Conservation (phyloP, 345 rosid genomes). For the Arabis alpina region DNA sequence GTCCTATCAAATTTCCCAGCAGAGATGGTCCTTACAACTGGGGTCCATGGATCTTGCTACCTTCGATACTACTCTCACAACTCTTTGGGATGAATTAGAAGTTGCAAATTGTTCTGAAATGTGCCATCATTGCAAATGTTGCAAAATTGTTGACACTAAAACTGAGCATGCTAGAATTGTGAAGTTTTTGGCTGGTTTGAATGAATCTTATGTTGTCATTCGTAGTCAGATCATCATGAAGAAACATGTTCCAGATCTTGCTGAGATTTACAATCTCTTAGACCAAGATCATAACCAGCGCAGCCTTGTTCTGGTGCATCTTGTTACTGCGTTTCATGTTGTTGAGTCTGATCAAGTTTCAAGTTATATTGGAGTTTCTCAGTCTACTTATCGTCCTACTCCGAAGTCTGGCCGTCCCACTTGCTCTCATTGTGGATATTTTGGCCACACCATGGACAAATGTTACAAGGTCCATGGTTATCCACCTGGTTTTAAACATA, state of each 20-base stretch:
- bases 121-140: accelerated
- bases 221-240: background rate
- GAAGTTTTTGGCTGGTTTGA: background rate
- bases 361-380: background rate
- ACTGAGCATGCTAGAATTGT: background rate
- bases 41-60: background rate
- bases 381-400: too few relatives aligned
- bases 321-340: background rate
- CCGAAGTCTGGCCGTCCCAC: accelerated
- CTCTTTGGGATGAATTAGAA: background rate
- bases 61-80: background rate
- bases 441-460: too few relatives aligned
- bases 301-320: accelerated
- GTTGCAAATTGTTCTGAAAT: background rate
- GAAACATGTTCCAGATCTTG: background rate
- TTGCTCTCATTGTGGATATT: background rate
- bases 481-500: too few relatives aligned
- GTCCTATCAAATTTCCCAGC: background rate
- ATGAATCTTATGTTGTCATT: background rate
- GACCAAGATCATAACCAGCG: background rate
- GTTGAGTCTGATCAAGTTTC: accelerated
- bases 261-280: background rate
- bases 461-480: too few relatives aligned
- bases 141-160: accelerated
- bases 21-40: background rate